Percentiles rank a stretch among this genome's conserved stretches.
These are phyloP conservation scores for Phytophthora hybrid DNA, from an alignment of 352 stramenopile genomes.

Conservation along the genomic window DNA sequence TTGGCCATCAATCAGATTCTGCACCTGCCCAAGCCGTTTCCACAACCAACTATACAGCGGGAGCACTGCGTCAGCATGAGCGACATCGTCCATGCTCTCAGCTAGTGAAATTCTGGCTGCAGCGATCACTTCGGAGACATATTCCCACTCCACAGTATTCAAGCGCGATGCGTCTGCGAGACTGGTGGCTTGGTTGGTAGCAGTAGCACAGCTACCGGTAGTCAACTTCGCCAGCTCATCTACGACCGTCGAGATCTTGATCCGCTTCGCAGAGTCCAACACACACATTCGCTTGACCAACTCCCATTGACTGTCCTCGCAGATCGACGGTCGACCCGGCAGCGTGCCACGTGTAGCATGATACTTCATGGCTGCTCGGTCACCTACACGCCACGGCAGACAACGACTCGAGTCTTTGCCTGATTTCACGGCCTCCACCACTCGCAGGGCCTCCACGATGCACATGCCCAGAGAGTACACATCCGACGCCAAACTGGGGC, in stretches of 20 bases:
- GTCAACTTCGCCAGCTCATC: slow-evolving; percentile 1
- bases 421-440: not conserved
- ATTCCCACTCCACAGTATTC: not conserved
- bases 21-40: not conserved
- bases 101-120: not conserved
- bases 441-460: not conserved
- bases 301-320: not conserved
- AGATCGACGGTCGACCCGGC: not conserved
- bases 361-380: not conserved
- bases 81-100: not conserved
- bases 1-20: not conserved
- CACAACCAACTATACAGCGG: not conserved
- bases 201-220: no score
- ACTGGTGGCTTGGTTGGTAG: no score
- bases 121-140: not conserved
- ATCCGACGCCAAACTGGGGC: not conserved
- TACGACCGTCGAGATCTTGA: slow-evolving; percentile 9
- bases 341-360: not conserved
- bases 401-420: not conserved
- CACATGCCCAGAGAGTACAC: not conserved
- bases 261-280: not conserved
- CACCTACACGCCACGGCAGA: not conserved
- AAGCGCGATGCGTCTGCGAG: not conserved
- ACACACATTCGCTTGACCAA: slow-evolving; percentile 9
- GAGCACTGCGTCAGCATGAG: not conserved